Base-by-base conservation (phyloP, 129 eudicot genomes). In the Arctium lappa region DNA sequence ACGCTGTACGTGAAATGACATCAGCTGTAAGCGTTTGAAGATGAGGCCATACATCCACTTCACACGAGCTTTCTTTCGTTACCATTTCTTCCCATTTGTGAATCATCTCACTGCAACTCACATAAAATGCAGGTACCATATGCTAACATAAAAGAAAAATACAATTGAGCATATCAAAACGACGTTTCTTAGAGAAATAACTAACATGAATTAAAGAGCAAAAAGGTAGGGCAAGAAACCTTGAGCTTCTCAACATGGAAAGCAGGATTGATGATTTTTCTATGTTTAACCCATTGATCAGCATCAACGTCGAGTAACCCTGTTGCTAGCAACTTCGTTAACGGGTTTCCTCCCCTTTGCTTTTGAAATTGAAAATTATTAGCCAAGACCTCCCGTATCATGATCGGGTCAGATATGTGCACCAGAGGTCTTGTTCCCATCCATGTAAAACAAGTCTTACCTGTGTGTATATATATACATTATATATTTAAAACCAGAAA, bases 91-190 rank as follows among this genome's bases (percentile, higher is more conserved):
- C 89, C 92, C 92, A 91, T 63, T 86, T 83, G 68, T 50, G 81
- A 74, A 91, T 46, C 89, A 88, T 88, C 63, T 91, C 88, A 0
- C 18, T 63, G 36, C 89, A 85, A 46, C 92, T 83, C 78, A 40
- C 8, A 38, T 79, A 68, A 86, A 89, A 85, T 8, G 91, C 95
- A 0, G 90, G 88, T 4, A 89, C n/a, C 95, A 89, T 91, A 42
- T 75, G 70, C 95, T 90, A 56, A 46, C 29, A n/a, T 22, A 22
- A 22, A 33, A 4, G 13, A 63, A 33, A 65, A 27, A 10, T 30
- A 70, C 22, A 8, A 2, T 32, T 69, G 10, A 76, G 3, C 11
- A 1, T 22, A 30, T 46, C 31, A 30, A 29, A 2, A 10, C 8
- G 16, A 22, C 27, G 32, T 10, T 72, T 72, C n/a, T 7, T 0